A percentile compares a stretch with the other conserved stretches of the same genome.
phyloP scores from a whole-genome alignment of 176 grass and related monocot genomes.

The Neostapfia colusana region DNA sequence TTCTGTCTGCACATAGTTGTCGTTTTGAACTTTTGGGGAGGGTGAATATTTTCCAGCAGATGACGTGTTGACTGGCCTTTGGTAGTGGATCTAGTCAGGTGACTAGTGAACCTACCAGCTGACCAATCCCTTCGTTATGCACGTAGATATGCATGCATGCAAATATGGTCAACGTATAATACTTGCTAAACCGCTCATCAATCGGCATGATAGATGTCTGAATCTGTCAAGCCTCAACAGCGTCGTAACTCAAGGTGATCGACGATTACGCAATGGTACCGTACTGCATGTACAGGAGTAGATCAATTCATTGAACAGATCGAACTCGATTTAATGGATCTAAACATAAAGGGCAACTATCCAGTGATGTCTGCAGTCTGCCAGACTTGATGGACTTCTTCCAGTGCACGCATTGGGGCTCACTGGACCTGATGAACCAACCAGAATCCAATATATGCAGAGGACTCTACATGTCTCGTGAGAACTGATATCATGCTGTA shows the following conservation, averaged over 20 bases:
- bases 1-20: not conserved
- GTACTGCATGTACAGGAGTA: not conserved
- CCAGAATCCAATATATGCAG: slow-evolving; percentile 1
- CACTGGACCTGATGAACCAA: not conserved
- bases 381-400: not conserved
- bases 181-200: not conserved
- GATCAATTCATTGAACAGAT: not conserved
- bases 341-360: not conserved
- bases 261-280: not conserved
- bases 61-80: not conserved
- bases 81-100: not conserved
- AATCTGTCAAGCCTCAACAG: too few species aligned
- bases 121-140: not conserved
- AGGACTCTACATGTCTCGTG: not conserved
- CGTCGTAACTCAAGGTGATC: not conserved
- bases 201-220: not conserved
- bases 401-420: not conserved
- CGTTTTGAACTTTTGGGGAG: not conserved
- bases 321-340: not conserved
- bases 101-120: not conserved
- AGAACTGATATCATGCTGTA: not conserved
- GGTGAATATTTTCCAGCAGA: not conserved
- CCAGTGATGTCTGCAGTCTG: not conserved
- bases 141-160: not conserved
- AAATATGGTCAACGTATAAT: not conserved